Conservation (phyloP, 2,329 filamentous ascomycete species). For the Diplocarpon mali region DNA sequence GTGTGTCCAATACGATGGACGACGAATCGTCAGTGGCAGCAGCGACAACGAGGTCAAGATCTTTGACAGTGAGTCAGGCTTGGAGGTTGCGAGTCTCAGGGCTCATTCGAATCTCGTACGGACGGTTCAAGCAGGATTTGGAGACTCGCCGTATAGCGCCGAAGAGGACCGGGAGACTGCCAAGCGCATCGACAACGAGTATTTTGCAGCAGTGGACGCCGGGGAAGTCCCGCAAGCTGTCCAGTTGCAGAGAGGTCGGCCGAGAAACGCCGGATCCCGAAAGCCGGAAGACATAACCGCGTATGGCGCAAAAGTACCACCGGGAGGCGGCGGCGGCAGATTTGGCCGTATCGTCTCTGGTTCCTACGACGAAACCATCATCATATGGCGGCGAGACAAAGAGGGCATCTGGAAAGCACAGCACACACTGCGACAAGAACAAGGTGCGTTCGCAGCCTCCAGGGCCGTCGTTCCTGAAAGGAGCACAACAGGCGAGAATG, state of each 20-base stretch:
- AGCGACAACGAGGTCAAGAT: conserved; percentile 95
- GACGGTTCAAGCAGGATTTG: conserved; percentile 91
- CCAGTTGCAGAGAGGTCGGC: conserved; percentile 27
- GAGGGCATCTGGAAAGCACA: conserved; percentile 76
- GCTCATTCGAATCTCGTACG: conserved; percentile 79
- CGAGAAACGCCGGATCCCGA: conserved; percentile 52
- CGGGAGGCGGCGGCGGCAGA: conserved; percentile 77
- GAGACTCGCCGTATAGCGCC: conserved; percentile 71
- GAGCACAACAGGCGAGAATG: background rate
- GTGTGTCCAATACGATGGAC: conserved; percentile 91
- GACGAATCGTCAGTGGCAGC: conserved; percentile 87
- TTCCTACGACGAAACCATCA: conserved; percentile 90
- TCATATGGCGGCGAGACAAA: conserved; percentile 83
- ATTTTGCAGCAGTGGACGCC: conserved; percentile 48
- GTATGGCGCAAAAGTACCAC: conserved; percentile 76
- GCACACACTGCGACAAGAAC: conserved; percentile 65
- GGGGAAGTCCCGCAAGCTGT: conserved; percentile 32
- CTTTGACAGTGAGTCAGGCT: conserved; percentile 74
- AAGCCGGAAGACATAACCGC: conserved; percentile 67
- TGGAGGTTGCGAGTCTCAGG: conserved; percentile 79
- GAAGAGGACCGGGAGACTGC: conserved; percentile 66
- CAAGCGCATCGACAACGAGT: conserved; percentile 59
- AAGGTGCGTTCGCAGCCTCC: conserved; percentile 44
- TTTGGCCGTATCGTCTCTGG: conserved; percentile 95
- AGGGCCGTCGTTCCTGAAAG: conserved; percentile 5